Percentiles rank a stretch among this genome's conserved stretches.
Conservation (phyloP, 257 asterid species). For the Phtheirospermum japonicum region DNA sequence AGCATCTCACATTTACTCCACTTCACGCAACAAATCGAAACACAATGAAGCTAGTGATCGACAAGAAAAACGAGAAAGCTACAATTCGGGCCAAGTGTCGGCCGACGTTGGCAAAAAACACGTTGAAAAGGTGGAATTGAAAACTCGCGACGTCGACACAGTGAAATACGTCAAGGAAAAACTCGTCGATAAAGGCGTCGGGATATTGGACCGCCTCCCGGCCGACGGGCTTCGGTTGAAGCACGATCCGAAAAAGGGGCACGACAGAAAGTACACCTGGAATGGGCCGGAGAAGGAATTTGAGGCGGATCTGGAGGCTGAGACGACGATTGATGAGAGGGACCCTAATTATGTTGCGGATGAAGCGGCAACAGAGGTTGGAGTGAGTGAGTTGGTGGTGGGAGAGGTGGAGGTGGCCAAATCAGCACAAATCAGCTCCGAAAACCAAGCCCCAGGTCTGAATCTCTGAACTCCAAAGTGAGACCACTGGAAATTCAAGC, state of each 20-base stretch:
- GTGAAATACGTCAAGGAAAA: conserved; percentile 48
- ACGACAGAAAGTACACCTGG: conserved; percentile 79
- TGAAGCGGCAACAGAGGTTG: conserved; percentile 32
- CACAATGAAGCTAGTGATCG: conserved; percentile 47
- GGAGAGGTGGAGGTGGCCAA: conserved; percentile 60
- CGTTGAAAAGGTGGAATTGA: conserved; percentile 45
- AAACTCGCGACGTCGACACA: conserved; percentile 40
- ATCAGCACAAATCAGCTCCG: no score
- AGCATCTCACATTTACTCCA: neutral
- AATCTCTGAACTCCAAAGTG: no score
- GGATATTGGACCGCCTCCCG: conserved; percentile 68
- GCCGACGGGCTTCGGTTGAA: conserved; percentile 68
- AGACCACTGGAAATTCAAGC: no score
- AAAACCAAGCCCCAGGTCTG: no score
- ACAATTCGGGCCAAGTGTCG: conserved; percentile 46
- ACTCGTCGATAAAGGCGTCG: conserved; percentile 50
- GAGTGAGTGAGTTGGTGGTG: conserved; percentile 33
- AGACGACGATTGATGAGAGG: conserved; percentile 47
- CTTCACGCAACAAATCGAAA: neutral
- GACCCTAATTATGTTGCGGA: conserved; percentile 71
- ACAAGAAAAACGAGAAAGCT: conserved; percentile 38
- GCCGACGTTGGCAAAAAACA: conserved; percentile 55
- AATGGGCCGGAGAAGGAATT: conserved; percentile 59
- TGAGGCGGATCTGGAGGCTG: conserved; percentile 36
- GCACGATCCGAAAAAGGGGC: conserved; percentile 74